Conservation (phyloP, 306 rosid species). For the Fragaria iinumae region DNA sequence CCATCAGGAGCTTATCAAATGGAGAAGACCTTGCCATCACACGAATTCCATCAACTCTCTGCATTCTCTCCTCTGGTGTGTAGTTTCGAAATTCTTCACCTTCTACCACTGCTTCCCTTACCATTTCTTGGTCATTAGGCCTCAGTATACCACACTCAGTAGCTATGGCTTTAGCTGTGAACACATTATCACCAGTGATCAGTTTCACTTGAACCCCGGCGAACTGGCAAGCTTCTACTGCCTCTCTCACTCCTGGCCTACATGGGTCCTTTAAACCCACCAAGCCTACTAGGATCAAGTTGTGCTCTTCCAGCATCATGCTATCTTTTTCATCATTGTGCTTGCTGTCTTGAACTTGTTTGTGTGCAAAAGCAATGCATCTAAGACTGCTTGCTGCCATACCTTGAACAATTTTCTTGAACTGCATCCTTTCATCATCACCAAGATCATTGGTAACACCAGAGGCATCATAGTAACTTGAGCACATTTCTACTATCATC, state of each 20-base stretch:
- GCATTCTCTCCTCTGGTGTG: conserved; percentile 31
- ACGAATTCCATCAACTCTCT: conserved; percentile 31
- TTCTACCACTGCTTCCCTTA: conserved; percentile 23
- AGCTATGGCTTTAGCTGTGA: conserved; percentile 35
- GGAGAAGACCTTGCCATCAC: conserved; percentile 46
- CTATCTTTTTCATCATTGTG: background rate
- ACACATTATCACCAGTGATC: conserved; percentile 36
- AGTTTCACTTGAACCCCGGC: conserved; percentile 30
- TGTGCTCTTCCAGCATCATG: conserved; percentile 9
- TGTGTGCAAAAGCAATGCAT: conserved; percentile 42
- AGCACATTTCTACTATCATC: conserved; percentile 31
- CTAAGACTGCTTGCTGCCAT: conserved; percentile 39
- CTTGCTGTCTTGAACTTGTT: conserved; percentile 8
- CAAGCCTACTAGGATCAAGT: conserved; percentile 30
- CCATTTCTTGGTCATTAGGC: background rate
- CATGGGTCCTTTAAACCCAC: conserved; percentile 38
- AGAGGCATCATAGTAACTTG: conserved; percentile 33
- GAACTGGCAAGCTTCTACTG: conserved; percentile 29
- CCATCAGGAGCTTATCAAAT: conserved; percentile 35
- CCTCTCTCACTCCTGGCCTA: conserved; percentile 24
- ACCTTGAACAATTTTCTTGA: conserved; percentile 30
- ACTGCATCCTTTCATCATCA: conserved; percentile 9
- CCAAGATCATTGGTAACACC: conserved; percentile 18
- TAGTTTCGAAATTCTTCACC: conserved; percentile 33
- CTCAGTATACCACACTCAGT: conserved; percentile 32